Conservation (phyloP, 2,329 filamentous ascomycete genomes). For the Trichophyton mentagrophytes region DNA sequence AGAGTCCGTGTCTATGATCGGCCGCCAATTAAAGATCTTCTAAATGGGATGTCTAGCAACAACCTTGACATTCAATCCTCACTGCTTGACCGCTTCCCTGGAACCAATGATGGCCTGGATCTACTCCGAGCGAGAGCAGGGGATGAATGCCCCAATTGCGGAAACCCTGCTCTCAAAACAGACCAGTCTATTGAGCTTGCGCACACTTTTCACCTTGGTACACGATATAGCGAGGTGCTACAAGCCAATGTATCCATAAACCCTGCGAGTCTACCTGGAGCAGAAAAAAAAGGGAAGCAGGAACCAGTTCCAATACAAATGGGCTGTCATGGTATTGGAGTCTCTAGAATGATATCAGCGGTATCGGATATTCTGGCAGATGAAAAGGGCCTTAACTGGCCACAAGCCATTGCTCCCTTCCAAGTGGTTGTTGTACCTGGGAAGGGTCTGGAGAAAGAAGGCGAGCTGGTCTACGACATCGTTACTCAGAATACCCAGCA, state of each 20-base stretch:
- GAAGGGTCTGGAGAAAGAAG: constrained; percentile 37
- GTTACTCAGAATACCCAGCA: constrained; percentile 28
- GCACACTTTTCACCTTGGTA: constrained; percentile 89
- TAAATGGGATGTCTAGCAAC: constrained; percentile 12
- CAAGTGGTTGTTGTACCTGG: constrained; percentile 55
- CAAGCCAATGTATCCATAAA: constrained; percentile 47
- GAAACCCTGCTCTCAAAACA: constrained; percentile 47
- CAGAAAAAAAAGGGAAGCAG: background rate
- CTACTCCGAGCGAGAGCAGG: constrained; percentile 54
- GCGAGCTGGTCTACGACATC: constrained; percentile 50
- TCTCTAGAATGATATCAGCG: constrained; percentile 80
- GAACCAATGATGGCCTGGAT: constrained; percentile 40
- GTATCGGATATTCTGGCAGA: constrained; percentile 66
- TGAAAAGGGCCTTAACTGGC: constrained; percentile 70
- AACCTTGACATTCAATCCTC: constrained; percentile 22
- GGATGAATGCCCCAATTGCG: constrained; percentile 62
- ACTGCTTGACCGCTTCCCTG: constrained; percentile 27
- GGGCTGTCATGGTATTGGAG: constrained; percentile 92
- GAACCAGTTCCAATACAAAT: constrained; percentile 56
- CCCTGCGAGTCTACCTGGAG: constrained; percentile 14
- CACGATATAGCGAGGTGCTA: constrained; percentile 69
- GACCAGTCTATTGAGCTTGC: constrained; percentile 76
- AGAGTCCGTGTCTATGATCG: constrained; percentile 29
- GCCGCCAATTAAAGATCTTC: constrained; percentile 27
- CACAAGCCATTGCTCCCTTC: constrained; percentile 71